These are phyloP conservation scores for Entamoeba dispar DNA, from an alignment of 208 protist species.

Conservation along the genomic window DNA sequence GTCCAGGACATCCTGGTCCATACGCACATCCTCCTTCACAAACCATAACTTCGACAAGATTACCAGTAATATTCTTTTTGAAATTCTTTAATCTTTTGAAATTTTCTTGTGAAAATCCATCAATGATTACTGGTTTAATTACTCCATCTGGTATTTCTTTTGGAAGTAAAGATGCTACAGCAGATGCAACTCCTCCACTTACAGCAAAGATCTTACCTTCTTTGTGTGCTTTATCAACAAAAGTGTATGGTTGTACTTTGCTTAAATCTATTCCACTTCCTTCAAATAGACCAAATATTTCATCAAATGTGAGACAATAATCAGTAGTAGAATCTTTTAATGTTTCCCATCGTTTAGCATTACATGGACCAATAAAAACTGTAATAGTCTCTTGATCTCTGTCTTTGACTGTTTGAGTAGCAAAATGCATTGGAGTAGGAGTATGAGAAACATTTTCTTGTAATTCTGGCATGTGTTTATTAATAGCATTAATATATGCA, in stretches of 20 bases:
- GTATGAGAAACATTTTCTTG: not conserved
- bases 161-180: too few species aligned
- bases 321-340: not conserved
- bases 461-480: not conserved
- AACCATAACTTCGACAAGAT: not conserved
- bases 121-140: too few species aligned
- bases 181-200: too few species aligned
- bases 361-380: not conserved
- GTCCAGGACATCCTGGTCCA: not conserved
- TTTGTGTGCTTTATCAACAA: too few species aligned
- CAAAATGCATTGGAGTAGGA: not conserved
- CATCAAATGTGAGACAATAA: too few species aligned
- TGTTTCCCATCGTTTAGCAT: not conserved
- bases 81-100: too few species aligned
- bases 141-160: too few species aligned
- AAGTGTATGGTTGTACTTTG: too few species aligned
- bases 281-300: too few species aligned
- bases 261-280: too few species aligned
- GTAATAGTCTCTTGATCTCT: not conserved
- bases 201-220: too few species aligned
- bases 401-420: not conserved
- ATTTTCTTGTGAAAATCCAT: not conserved
- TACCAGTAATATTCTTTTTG: not conserved
- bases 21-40: not conserved
- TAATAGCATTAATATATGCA: not conserved